phyloP scores from a whole-genome alignment of 495 filamentous ascomycete species.

The Sordaria brevicollis region DNA sequence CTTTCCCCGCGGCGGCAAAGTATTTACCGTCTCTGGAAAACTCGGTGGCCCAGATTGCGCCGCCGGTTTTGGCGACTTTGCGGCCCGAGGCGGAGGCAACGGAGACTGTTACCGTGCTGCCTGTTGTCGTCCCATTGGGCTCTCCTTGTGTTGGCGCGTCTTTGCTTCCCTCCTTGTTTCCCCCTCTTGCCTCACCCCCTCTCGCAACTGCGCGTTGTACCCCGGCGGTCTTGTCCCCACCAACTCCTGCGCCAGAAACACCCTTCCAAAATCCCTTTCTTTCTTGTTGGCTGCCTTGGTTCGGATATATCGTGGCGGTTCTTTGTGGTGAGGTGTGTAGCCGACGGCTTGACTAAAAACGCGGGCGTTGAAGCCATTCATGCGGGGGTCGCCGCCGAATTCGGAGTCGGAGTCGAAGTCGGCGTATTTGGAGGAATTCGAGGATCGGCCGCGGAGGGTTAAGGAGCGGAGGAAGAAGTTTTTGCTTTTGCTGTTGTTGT shows the following conservation, averaged over 20 bases:
- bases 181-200: too few relatives aligned
- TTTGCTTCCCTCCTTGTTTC: background rate
- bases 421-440: conserved; percentile 8
- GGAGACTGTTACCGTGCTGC: conserved; percentile 25
- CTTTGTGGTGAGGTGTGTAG: conserved; percentile 79
- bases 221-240: conserved; percentile 31
- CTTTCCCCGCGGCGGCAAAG: conserved; percentile 80
- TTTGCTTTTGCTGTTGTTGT: conserved; percentile 54
- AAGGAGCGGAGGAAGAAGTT: conserved; percentile 79
- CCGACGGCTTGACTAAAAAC: conserved; percentile 52
- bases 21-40: conserved; percentile 92
- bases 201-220: too few relatives aligned
- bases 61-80: conserved; percentile 25
- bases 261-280: conserved; percentile 66
- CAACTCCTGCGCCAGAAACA: conserved; percentile 89
- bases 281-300: conserved; percentile 75
- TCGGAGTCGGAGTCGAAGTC: conserved; percentile 64
- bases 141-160: background rate
- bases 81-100: conserved; percentile 27
- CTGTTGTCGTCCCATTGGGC: conserved; percentile 1
- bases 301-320: conserved; percentile 85
- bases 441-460: conserved; percentile 57
- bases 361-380: conserved; percentile 70
- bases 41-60: conserved; percentile 81
- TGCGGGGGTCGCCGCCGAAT: conserved; percentile 51